These are phyloP conservation scores for Elsinoe perseae DNA, from an alignment of 2,329 filamentous ascomycete genomes.

Conservation along the genomic window DNA sequence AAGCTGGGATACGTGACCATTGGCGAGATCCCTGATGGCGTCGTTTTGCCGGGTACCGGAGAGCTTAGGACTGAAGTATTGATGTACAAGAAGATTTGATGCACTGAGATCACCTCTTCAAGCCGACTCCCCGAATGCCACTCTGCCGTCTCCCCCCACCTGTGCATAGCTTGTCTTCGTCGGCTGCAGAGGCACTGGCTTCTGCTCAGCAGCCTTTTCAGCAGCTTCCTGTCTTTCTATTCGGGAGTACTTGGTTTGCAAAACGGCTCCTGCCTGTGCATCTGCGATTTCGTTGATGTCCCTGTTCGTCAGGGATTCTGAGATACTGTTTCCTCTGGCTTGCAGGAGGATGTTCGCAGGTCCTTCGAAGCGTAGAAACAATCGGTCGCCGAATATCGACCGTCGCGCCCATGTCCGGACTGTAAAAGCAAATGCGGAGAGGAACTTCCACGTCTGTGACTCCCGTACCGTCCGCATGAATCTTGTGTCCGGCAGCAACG, in stretches of 20 bases:
- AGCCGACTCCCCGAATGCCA: slow-evolving; percentile 20
- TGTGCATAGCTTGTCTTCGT: slow-evolving; percentile 30
- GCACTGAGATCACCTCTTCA: neutral
- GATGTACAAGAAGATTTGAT: slow-evolving; percentile 51
- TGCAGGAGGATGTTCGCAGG: slow-evolving; percentile 81
- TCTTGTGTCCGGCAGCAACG: slow-evolving; percentile 59
- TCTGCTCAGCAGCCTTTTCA: neutral
- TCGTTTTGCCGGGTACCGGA: slow-evolving; percentile 40
- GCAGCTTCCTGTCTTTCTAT: slow-evolving; percentile 7
- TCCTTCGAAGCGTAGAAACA: slow-evolving; percentile 85
- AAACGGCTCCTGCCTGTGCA: slow-evolving; percentile 62
- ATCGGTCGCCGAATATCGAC: slow-evolving; percentile 85
- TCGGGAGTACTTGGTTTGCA: slow-evolving; percentile 39
- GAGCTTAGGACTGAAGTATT: slow-evolving; percentile 47
- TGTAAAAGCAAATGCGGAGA: slow-evolving; percentile 57
- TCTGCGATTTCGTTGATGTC: slow-evolving; percentile 90
- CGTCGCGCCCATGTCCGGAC: slow-evolving; percentile 69
- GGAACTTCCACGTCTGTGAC: slow-evolving; percentile 62
- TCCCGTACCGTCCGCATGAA: slow-evolving; percentile 67
- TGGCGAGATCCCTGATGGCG: slow-evolving; percentile 50
- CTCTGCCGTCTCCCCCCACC: slow-evolving; percentile 27
- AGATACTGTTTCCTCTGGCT: slow-evolving; percentile 70
- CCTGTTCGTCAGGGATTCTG: slow-evolving; percentile 66
- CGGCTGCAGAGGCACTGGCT: slow-evolving; percentile 19
- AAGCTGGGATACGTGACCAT: slow-evolving; percentile 51